phyloP scores from a whole-genome alignment of 176 grass and related monocot genomes.

The Bothriochloa decipiens region DNA sequence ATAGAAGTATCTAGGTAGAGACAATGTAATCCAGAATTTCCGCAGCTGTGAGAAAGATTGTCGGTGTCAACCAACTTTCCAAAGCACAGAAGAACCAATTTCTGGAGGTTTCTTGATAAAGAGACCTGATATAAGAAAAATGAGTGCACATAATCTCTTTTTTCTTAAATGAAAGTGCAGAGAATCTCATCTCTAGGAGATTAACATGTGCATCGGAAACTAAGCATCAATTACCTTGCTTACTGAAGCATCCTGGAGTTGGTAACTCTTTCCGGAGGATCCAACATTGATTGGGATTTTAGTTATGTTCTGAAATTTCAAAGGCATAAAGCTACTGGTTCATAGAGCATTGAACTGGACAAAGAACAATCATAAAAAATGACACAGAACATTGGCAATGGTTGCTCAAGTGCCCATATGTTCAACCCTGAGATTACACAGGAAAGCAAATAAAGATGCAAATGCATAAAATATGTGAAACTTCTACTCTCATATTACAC shows the following conservation, averaged over 20 bases:
- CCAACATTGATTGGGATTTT: constrained; percentile 56
- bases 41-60: constrained; percentile 30
- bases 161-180: not conserved
- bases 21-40: constrained; percentile 71
- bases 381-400: constrained; percentile 17
- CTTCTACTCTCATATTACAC: not conserved
- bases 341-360: not conserved
- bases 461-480: constrained; percentile 6
- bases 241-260: constrained; percentile 80
- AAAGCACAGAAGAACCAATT: constrained; percentile 70
- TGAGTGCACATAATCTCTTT: constrained; percentile 23
- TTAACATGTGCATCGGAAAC: constrained; percentile 28
- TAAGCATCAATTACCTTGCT: constrained; percentile 62
- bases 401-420: constrained; percentile 10
- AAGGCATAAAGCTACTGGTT: constrained; percentile 27
- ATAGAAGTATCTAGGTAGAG: constrained; percentile 88
- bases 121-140: constrained; percentile 60
- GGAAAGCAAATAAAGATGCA: not conserved
- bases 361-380: constrained; percentile 20
- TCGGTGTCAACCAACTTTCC: constrained; percentile 62
- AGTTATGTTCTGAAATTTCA: constrained; percentile 84
- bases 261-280: constrained; percentile 52
- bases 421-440: constrained; percentile 3
- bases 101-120: constrained; percentile 84
- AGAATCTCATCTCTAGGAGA: constrained; percentile 24